A percentile compares a stretch with the other conserved stretches of the same genome.
phyloP scores from a whole-genome alignment of 495 filamentous ascomycete species.

The Penicillium psychrofluorescens region DNA sequence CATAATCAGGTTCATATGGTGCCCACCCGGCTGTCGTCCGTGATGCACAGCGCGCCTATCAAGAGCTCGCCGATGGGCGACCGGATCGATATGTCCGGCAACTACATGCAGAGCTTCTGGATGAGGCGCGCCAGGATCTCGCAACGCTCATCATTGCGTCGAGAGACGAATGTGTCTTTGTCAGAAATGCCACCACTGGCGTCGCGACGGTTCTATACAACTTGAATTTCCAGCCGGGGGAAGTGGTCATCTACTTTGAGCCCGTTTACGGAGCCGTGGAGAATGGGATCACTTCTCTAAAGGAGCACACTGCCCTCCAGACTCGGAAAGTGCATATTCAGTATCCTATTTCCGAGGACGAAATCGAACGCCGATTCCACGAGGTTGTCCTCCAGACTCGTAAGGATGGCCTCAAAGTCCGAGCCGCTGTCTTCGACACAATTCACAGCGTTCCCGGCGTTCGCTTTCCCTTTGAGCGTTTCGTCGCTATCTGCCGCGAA shows the following conservation, averaged over 20 bases:
- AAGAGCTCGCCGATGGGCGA: constrained; percentile 51
- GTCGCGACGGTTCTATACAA: constrained; percentile 78
- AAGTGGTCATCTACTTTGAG: constrained; percentile 60
- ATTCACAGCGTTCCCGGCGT: constrained; percentile 70
- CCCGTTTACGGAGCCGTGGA: constrained; percentile 73
- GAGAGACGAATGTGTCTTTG: constrained; percentile 59
- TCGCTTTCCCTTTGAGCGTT: constrained; percentile 65
- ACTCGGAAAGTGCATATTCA: constrained; percentile 32
- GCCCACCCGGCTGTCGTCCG: constrained; percentile 58
- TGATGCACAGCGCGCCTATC: constrained; percentile 46
- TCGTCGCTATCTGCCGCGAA: constrained; percentile 56
- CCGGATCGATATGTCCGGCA: constrained; percentile 75
- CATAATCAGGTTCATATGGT: constrained; percentile 64
- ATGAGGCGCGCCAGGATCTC: constrained; percentile 54
- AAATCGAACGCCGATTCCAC: constrained; percentile 46
- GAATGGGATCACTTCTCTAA: constrained; percentile 60
- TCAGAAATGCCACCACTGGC: constrained; percentile 75
- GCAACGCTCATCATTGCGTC: constrained; percentile 59
- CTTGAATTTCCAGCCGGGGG: constrained; percentile 49
- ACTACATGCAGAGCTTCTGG: constrained; percentile 49
- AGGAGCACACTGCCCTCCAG: constrained; percentile 48
- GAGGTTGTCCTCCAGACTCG: constrained; percentile 35
- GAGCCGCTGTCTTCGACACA: constrained; percentile 70
- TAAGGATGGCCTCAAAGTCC: constrained; percentile 37
- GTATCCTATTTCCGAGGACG: constrained; percentile 56